Evolutionary conservation across 1,284 basidiomycete genomes (phyloP).

Genomic region (Pisolithus thermaeus): DNA sequence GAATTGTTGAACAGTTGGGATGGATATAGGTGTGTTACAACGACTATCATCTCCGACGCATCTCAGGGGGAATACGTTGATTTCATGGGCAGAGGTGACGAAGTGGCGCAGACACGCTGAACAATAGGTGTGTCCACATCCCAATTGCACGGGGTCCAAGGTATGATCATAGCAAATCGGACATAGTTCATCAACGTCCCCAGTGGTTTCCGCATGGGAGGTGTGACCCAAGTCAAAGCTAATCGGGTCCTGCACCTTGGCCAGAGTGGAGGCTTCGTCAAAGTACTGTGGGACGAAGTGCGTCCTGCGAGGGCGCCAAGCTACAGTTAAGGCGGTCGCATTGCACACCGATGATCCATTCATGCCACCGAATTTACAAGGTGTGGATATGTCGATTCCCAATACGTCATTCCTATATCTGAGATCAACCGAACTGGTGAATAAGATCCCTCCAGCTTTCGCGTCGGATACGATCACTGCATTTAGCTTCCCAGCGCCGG

Average conservation of each 20-base stretch:
- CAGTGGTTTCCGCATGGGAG: not conserved
- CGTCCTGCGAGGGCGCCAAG: not conserved
- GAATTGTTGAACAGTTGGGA: conserved; percentile 39
- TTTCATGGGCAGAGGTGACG: conserved; percentile 30
- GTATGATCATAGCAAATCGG: conserved; percentile 43
- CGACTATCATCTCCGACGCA: conserved; percentile 28
- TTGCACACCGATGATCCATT: not conserved
- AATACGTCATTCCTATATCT: not conserved
- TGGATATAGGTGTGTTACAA: conserved; percentile 38
- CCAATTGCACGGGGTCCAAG: conserved; percentile 12
- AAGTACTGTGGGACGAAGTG: not conserved
- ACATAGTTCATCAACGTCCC: conserved; percentile 21
- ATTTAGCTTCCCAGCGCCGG: not conserved
- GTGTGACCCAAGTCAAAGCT: not conserved
- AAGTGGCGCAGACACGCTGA: conserved; percentile 41
- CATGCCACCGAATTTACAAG: not conserved
- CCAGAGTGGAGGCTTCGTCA: not conserved
- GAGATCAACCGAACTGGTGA: not conserved
- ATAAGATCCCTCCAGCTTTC: not conserved
- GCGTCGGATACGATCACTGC: not conserved
- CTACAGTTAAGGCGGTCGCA: not conserved
- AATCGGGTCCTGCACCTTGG: not conserved
- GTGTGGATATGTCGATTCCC: not conserved
- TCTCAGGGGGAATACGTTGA: conserved; percentile 34
- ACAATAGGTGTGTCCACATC: conserved; percentile 43